A percentile compares a stretch with the other conserved stretches of the same genome.
phyloP scores from a whole-genome alignment of 2,329 filamentous ascomycete genomes.

The Pseudogymnoascus sp. region DNA sequence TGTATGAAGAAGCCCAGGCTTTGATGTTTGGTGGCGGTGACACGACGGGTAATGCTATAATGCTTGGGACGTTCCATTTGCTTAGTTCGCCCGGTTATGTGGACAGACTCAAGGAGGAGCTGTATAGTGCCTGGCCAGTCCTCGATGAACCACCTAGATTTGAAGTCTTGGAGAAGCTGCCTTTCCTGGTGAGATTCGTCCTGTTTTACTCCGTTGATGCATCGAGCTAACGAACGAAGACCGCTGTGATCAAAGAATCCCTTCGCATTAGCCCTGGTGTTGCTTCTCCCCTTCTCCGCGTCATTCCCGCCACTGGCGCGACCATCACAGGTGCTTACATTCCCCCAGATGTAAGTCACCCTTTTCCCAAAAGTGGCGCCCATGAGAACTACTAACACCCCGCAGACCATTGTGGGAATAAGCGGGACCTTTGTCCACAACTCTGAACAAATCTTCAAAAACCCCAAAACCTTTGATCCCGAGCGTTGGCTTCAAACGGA shows the following conservation, averaged over 20 bases:
- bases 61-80: constrained; percentile 34
- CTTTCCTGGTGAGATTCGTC: constrained; percentile 12
- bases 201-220: constrained; percentile 22
- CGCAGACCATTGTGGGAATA: constrained; percentile 13
- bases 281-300: not conserved
- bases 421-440: constrained; percentile 19
- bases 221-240: constrained; percentile 17
- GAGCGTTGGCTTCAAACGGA: constrained; percentile 17
- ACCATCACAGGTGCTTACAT: constrained; percentile 1
- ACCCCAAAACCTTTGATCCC: constrained; percentile 16
- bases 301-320: constrained; percentile 7
- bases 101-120: constrained; percentile 30
- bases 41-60: constrained; percentile 34
- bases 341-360: not conserved
- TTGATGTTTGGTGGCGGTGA: constrained; percentile 39
- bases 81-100: constrained; percentile 28
- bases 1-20: constrained; percentile 37
- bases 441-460: constrained; percentile 18
- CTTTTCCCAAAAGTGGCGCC: not conserved
- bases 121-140: constrained; percentile 30
- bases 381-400: not conserved
- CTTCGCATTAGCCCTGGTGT: not conserved
- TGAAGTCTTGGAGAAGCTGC: constrained; percentile 30
- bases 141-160: constrained; percentile 24
- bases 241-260: not conserved